Percentiles rank a stretch among this genome's conserved stretches.
These are phyloP conservation scores for Volutella citrinella DNA, from an alignment of 2,329 filamentous ascomycete species.

Conservation along the genomic window DNA sequence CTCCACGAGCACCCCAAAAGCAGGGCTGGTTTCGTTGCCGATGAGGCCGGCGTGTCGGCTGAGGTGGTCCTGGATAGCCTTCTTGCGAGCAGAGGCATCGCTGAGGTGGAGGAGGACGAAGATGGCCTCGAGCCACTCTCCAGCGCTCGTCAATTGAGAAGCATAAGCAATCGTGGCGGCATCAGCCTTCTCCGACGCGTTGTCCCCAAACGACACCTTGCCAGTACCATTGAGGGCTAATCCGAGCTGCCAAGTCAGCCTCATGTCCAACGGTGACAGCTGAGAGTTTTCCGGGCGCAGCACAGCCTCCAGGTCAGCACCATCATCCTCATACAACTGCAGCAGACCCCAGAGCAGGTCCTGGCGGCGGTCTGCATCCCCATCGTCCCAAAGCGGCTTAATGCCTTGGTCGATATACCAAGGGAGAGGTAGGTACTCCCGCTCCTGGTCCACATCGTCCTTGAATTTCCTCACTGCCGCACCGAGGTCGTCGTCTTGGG, in stretches of 20 bases:
- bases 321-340: conserved; percentile 68
- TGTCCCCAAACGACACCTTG: conserved; percentile 49
- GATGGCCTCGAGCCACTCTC: conserved; percentile 66
- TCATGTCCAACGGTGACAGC: conserved; percentile 69
- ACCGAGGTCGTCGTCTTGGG: conserved; percentile 65
- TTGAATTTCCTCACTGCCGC: conserved; percentile 71
- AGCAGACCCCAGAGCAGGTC: conserved; percentile 86
- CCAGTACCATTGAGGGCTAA: conserved; percentile 57
- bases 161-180: conserved; percentile 64
- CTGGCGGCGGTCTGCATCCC: conserved; percentile 57
- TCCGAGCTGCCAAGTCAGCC: conserved; percentile 82
- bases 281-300: conserved; percentile 75
- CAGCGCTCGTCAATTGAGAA: conserved; percentile 59
- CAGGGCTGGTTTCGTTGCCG: conserved; percentile 52
- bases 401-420: conserved; percentile 64
- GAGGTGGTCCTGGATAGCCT: conserved; percentile 69
- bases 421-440: conserved; percentile 70
- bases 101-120: conserved; percentile 80
- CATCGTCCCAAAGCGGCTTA: conserved; percentile 58
- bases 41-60: conserved; percentile 68
- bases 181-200: conserved; percentile 61
- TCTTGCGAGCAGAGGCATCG: conserved; percentile 58
- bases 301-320: conserved; percentile 62
- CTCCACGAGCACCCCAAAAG: conserved; percentile 58
- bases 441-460: conserved; percentile 67